Base-by-base conservation (phyloP, 768 basidiomycete species). In the Leccinellum rugosiceps region DNA sequence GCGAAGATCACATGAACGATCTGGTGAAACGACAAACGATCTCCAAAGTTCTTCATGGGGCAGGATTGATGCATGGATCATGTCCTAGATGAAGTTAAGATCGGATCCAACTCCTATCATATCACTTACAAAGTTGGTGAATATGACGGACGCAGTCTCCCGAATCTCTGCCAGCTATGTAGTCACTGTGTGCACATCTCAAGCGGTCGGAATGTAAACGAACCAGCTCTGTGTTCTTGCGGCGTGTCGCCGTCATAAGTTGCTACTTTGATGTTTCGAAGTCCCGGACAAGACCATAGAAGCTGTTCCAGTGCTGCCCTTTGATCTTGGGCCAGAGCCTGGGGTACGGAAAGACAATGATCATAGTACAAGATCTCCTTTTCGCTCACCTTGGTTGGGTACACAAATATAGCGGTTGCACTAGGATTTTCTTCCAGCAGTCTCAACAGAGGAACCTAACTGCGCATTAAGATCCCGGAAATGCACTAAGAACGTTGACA, bases 241-340 rank as follows among this genome's bases (percentile, higher is more conserved):
- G 88, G 84, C 0, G 94, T 95, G 65, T 96, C 93, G 0, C 93
- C 93, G 60, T 96, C 93, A 65, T 92, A 96, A 1, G 88, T 94
- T 3, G 83, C 83, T 13, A 92, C 78, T 68, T 78, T 77, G 38
- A 88, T 68, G 50, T 85, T 76, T 55, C 82, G 81, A n/a, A 94
- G 76, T 9, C 84, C 82, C 0, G 83, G 77, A 68, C 83, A 86
- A 9, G 76, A 74, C 54, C 64, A 77, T 1, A 94, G 64, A 14
- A 96, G 67, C 54, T 87, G 84, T 56, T 88, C 82, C 50, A 95
- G 70, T 1, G 88, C 85, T 4, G 75, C 73, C 62, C 79, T 84
- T 70, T 96, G 93, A 65, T 96, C 93, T 72, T 96, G 93, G 1
- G 94, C 93, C 41, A 96, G 76, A 15, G 93, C 93, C 88, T 92